Evolutionary conservation across 23 red algal species (phyloP).

Genomic region (Pyropia yezoensis): DNA sequence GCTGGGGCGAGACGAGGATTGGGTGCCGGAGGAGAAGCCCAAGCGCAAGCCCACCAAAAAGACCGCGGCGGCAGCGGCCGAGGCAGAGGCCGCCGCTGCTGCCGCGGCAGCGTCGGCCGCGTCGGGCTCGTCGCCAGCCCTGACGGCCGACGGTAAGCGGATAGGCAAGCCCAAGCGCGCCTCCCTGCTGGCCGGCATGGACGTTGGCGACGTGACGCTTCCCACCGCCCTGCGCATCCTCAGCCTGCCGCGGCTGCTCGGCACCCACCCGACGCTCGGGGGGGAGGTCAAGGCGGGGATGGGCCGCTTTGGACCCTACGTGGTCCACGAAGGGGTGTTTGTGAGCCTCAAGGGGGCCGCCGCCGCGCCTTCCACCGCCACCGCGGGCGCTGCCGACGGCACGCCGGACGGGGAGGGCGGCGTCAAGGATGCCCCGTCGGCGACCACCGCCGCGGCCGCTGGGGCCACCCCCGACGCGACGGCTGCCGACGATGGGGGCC

Average conservation of each 20-base stretch:
- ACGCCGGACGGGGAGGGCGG: no score
- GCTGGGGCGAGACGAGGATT: constrained; percentile 45
- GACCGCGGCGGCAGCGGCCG: neutral
- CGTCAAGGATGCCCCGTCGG: no score
- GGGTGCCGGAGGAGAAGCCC: neutral
- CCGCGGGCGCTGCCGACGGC: no score
- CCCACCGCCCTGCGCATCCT: constrained; percentile 54
- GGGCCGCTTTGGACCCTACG: constrained; percentile 78
- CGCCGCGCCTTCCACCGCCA: neutral
- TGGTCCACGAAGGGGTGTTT: constrained; percentile 46
- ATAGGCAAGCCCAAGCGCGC: constrained; percentile 34
- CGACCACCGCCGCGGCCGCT: no score
- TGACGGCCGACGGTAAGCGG: constrained; percentile 14
- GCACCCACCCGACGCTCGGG: constrained; percentile 60
- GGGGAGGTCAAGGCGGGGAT: constrained; percentile 50
- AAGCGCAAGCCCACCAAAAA: neutral
- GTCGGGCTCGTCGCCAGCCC: no score
- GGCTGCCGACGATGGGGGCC: no score
- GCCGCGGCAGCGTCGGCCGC: no score
- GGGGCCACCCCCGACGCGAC: no score
- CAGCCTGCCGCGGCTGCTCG: constrained; percentile 73
- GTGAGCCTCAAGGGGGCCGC: constrained; percentile 8
- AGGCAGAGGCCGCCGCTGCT: no score
- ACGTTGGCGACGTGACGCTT: constrained; percentile 35
- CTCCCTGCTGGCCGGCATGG: constrained; percentile 47